These are phyloP conservation scores for Russula lepida DNA, from an alignment of 768 basidiomycete genomes.

Conservation along the genomic window DNA sequence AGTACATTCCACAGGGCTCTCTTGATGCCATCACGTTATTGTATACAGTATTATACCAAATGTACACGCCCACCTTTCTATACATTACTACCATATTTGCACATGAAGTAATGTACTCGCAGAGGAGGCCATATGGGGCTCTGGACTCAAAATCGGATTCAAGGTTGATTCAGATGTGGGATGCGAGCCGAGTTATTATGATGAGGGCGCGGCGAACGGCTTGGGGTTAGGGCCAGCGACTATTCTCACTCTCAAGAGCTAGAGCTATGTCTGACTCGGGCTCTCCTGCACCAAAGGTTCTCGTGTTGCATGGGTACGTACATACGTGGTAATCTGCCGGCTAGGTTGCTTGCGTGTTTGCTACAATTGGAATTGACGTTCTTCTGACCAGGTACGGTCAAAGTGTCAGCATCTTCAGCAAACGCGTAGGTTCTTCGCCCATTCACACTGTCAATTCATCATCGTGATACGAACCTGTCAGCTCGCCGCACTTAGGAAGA, in stretches of 20 bases:
- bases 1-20: background rate
- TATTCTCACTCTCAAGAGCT: background rate
- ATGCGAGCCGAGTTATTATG: no score
- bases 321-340: background rate
- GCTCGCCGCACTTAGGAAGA: conserved; percentile 66
- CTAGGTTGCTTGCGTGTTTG: background rate
- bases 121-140: no score
- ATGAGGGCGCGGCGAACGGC: no score
- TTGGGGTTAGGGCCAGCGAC: background rate
- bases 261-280: conserved; percentile 4
- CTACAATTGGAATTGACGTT: background rate
- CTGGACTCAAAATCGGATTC: no score
- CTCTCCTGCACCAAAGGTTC: conserved; percentile 2
- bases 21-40: background rate
- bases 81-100: background rate
- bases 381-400: conserved; percentile 46
- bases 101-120: background rate
- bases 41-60: background rate
- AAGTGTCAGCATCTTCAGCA: conserved; percentile 59
- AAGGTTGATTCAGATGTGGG: no score
- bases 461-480: conserved; percentile 23
- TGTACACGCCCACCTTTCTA: background rate
- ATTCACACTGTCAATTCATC: background rate
- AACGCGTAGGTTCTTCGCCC: conserved; percentile 40
- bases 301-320: conserved; percentile 17